These are phyloP conservation scores for Fomitopsis palustris DNA, from an alignment of 1,284 basidiomycete genomes.

Conservation along the genomic window DNA sequence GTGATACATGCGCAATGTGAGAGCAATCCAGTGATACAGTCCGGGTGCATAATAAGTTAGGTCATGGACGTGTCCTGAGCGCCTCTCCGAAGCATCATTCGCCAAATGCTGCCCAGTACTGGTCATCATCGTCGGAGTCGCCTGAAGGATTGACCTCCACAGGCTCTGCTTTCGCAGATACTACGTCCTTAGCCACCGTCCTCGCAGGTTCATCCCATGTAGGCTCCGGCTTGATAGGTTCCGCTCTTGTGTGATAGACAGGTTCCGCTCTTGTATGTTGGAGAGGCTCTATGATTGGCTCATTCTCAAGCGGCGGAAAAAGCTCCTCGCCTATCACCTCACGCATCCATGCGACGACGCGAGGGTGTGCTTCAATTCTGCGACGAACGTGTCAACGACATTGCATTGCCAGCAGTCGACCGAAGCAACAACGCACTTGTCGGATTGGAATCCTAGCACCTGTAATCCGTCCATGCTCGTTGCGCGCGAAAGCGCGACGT, in stretches of 20 bases:
- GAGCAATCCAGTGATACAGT: background rate
- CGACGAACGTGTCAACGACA: no score
- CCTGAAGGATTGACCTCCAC: no score
- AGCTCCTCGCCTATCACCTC: background rate
- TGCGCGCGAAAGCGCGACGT: slow-evolving; percentile 68
- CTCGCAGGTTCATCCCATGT: no score
- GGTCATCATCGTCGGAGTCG: background rate
- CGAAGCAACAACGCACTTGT: slow-evolving; percentile 35
- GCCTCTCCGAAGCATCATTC: background rate
- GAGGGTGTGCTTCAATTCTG: slow-evolving; percentile 27
- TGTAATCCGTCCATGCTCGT: slow-evolving; percentile 62
- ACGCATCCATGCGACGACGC: background rate
- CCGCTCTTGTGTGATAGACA: no score
- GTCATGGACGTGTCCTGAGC: background rate
- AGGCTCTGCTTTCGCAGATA: no score
- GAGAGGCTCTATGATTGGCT: no score
- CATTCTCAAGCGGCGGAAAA: background rate
- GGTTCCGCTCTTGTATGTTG: no score
- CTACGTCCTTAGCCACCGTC: no score
- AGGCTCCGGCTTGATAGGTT: no score
- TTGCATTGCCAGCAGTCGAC: no score
- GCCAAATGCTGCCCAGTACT: background rate
- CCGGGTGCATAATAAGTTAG: background rate
- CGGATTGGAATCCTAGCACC: slow-evolving; percentile 51
- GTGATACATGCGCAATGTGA: no score